These are phyloP conservation scores for Arthrobotrys pseudoclavata DNA, from an alignment of 2,329 filamentous ascomycete species.

Conservation along the genomic window DNA sequence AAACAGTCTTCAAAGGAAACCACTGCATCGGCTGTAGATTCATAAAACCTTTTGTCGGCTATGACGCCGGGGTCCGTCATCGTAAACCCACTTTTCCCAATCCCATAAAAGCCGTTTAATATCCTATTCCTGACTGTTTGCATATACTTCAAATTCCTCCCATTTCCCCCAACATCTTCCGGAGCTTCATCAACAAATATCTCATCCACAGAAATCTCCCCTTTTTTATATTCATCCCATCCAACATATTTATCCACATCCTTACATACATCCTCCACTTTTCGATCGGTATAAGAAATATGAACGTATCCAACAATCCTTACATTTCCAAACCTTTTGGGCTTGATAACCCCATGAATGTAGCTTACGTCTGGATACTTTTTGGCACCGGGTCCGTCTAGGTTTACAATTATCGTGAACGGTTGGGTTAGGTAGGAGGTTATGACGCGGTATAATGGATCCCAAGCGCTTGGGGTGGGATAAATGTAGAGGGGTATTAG, in stretches of 20 bases:
- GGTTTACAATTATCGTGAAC: slow-evolving; percentile 38
- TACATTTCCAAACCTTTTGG: slow-evolving; percentile 27
- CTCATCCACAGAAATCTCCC: slow-evolving; percentile 10
- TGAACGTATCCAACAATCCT: slow-evolving; percentile 34
- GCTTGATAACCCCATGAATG: not conserved
- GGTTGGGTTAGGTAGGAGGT: slow-evolving; percentile 1
- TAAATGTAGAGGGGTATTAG: slow-evolving; percentile 39
- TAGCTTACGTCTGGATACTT: slow-evolving; percentile 27
- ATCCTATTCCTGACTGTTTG: slow-evolving; percentile 3
- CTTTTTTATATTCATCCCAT: slow-evolving; percentile 1
- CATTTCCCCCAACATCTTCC: slow-evolving; percentile 13
- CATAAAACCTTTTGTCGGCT: slow-evolving; percentile 26
- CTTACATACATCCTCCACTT: slow-evolving; percentile 5
- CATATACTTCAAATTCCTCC: slow-evolving; percentile 30
- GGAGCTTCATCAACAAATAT: slow-evolving; percentile 46
- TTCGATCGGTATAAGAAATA: slow-evolving; percentile 18
- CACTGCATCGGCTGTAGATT: slow-evolving; percentile 3
- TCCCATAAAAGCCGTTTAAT: not conserved
- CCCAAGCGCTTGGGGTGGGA: slow-evolving; percentile 27
- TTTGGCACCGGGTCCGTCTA: slow-evolving; percentile 2
- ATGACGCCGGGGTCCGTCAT: slow-evolving; percentile 41
- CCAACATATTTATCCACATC: slow-evolving; percentile 35
- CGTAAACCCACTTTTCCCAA: slow-evolving; percentile 24
- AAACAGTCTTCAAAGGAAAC: slow-evolving; percentile 33
- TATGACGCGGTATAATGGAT: slow-evolving; percentile 19